phyloP scores from a whole-genome alignment of 169 alveolate genomes.

The Neospora caninum region DNA sequence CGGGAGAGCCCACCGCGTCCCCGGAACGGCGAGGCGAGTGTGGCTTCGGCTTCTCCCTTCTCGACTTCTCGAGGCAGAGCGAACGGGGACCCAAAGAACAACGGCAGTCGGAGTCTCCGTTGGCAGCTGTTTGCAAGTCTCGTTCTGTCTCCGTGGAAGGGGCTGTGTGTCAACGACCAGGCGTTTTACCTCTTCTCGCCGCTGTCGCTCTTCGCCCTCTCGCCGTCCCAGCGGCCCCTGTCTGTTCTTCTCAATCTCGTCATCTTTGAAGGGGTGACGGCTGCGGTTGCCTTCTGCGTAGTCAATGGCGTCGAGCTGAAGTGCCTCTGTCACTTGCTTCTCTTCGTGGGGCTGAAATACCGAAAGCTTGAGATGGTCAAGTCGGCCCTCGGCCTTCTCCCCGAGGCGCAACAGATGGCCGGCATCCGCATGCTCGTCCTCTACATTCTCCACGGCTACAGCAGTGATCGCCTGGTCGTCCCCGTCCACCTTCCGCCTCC shows the following conservation, averaged over 20 bases:
- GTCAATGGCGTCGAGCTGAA: conserved; percentile 49
- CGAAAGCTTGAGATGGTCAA: conserved; percentile 42
- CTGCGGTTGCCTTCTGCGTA: conserved; percentile 60
- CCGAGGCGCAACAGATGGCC: conserved; percentile 60
- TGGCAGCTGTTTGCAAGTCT: background rate
- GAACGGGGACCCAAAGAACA: background rate
- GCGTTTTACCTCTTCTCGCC: conserved; percentile 27
- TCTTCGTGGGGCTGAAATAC: conserved; percentile 55
- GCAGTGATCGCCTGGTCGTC: conserved; percentile 38
- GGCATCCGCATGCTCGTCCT: conserved; percentile 54
- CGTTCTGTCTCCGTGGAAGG: background rate
- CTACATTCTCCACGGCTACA: conserved; percentile 52
- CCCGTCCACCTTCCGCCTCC: conserved; percentile 24
- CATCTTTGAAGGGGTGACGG: conserved; percentile 49
- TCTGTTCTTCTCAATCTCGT: conserved; percentile 43
- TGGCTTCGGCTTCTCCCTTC: background rate
- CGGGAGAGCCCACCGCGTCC: background rate
- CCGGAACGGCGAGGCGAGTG: background rate
- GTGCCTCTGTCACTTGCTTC: conserved; percentile 33
- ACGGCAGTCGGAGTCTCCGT: background rate
- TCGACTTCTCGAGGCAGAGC: background rate
- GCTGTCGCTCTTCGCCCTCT: conserved; percentile 20
- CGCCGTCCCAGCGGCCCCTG: conserved; percentile 34
- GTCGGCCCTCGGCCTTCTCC: conserved; percentile 47
- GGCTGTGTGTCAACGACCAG: conserved; percentile 34